phyloP scores from a whole-genome alignment of 352 stramenopile genomes.

The Globisporangium spiculum region DNA sequence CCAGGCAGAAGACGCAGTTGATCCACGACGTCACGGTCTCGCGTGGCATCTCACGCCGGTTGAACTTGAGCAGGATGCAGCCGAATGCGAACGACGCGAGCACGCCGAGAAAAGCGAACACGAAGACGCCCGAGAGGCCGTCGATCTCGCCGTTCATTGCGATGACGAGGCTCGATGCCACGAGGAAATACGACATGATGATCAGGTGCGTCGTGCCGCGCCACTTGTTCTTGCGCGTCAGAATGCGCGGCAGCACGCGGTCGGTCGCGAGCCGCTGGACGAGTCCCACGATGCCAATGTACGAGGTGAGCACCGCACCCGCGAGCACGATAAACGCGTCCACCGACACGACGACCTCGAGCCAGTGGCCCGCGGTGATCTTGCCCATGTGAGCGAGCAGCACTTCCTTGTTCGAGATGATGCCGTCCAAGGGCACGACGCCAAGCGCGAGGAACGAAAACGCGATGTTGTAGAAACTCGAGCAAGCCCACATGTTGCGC shows the following conservation, averaged over 20 bases:
- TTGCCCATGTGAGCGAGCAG: slow-evolving; percentile 64
- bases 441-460: slow-evolving; percentile 63
- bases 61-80: slow-evolving; percentile 75
- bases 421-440: slow-evolving; percentile 62
- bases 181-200: slow-evolving; percentile 53
- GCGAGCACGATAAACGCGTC: slow-evolving; percentile 80
- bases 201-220: slow-evolving; percentile 56
- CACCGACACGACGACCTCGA: slow-evolving; percentile 36
- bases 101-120: slow-evolving; percentile 69
- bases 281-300: slow-evolving; percentile 53
- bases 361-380: slow-evolving; percentile 21
- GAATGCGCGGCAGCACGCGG: slow-evolving; percentile 34
- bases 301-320: slow-evolving; percentile 72
- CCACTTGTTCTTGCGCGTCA: slow-evolving; percentile 44
- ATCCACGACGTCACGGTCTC: slow-evolving; percentile 63
- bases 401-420: slow-evolving; percentile 38
- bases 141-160: slow-evolving; percentile 54
- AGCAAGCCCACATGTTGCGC: slow-evolving; percentile 75
- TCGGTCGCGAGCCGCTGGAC: slow-evolving; percentile 68
- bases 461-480: slow-evolving; percentile 78
- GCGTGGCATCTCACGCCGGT: slow-evolving; percentile 73
- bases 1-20: slow-evolving; percentile 45
- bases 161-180: slow-evolving; percentile 48
- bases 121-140: slow-evolving; percentile 69
- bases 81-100: slow-evolving; percentile 68